Conservation (phyloP, 305 asterid species). For the Fraxinus paxiana region DNA sequence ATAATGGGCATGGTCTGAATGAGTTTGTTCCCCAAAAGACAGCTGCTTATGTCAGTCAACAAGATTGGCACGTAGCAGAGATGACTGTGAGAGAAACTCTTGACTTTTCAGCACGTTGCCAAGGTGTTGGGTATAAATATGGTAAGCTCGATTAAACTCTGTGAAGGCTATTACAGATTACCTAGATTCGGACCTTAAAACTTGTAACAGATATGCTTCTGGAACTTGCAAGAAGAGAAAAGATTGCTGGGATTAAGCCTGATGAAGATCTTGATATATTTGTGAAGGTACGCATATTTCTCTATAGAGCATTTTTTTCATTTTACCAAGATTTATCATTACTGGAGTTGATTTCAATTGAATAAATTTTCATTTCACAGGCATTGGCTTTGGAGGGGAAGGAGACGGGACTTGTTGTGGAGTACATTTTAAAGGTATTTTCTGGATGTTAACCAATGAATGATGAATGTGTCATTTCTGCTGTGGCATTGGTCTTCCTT, state of each 20-base stretch:
- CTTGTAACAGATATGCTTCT: constrained; percentile 75
- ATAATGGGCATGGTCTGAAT: constrained; percentile 75
- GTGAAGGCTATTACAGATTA: constrained; percentile 20
- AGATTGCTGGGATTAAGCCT: constrained; percentile 72
- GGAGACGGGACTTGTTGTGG: constrained; percentile 73
- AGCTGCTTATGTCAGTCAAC: constrained; percentile 82
- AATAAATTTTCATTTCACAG: constrained; percentile 31
- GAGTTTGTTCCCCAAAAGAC: constrained; percentile 92
- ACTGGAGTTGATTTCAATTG: background rate
- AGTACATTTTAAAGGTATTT: constrained; percentile 80
- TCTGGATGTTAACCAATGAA: constrained; percentile 22
- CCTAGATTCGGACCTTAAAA: constrained; percentile 35
- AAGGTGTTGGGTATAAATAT: constrained; percentile 83
- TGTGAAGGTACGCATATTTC: constrained; percentile 60
- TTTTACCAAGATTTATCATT: background rate
- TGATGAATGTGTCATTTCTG: background rate
- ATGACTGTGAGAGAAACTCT: constrained; percentile 96
- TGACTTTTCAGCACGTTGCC: constrained; percentile 78
- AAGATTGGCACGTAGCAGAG: constrained; percentile 86
- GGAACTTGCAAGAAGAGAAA: constrained; percentile 93
- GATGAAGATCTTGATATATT: constrained; percentile 93
- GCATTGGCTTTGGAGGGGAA: constrained; percentile 82
- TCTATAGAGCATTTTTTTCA: background rate
- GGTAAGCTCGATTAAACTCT: constrained; percentile 43
- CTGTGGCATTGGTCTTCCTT: constrained; percentile 6